These are phyloP conservation scores for Suhomyces emberorum DNA, from an alignment of 805 yeast species.

Conservation along the genomic window DNA sequence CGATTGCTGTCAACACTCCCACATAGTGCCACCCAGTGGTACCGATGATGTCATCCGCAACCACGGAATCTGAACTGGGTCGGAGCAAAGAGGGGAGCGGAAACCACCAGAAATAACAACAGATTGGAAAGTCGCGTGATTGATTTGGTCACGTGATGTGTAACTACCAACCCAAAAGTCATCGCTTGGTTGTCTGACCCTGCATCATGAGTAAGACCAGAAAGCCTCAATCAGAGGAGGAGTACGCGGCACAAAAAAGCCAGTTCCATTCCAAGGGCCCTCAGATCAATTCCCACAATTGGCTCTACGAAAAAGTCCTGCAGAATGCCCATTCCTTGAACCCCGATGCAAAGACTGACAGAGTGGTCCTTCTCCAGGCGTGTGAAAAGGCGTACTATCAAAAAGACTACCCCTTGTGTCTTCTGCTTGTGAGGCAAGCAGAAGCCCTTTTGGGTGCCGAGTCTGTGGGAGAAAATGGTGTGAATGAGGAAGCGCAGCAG, in stretches of 20 bases:
- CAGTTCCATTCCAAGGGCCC: constrained; percentile 61
- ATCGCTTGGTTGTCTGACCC: neutral
- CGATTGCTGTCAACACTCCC: no score
- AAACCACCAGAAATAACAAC: no score
- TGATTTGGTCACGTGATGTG: no score
- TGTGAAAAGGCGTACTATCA: constrained; percentile 62
- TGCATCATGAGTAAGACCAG: constrained; percentile 29
- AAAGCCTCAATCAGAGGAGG: constrained; percentile 70
- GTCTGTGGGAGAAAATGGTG: constrained; percentile 14
- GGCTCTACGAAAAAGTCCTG: constrained; percentile 33
- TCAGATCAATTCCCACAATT: constrained; percentile 41
- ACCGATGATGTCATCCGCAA: no score
- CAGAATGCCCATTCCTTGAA: constrained; percentile 23
- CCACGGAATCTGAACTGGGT: no score
- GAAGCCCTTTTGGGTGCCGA: constrained; percentile 28
- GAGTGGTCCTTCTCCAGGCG: constrained; percentile 54
- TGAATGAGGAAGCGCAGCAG: constrained; percentile 12
- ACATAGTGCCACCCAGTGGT: no score
- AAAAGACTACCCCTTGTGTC: constrained; percentile 50
- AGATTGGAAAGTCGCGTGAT: no score
- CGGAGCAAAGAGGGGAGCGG: no score
- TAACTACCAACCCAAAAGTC: no score
- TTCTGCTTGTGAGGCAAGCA: constrained; percentile 25
- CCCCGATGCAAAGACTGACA: constrained; percentile 45
- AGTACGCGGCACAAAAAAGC: constrained; percentile 48